These are phyloP conservation scores for Zygosaccharomyces sapae DNA, from an alignment of 1,139 yeast species.

Conservation along the genomic window DNA sequence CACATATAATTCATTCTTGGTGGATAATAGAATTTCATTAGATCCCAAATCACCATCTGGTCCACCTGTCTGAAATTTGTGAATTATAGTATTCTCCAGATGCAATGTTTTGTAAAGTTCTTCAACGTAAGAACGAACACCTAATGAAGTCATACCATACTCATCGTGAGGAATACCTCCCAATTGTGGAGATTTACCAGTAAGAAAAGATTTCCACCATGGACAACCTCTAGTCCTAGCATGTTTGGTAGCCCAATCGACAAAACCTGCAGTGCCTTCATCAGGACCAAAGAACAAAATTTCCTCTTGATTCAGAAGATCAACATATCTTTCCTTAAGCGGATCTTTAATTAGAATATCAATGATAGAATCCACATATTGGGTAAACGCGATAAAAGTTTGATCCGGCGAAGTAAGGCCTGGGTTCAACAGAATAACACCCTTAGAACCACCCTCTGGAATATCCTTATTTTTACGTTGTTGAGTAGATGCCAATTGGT, in stretches of 20 bases:
- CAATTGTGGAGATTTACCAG: conserved; percentile 86
- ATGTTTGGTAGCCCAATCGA: conserved; percentile 98
- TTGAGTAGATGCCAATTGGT: conserved; percentile 92
- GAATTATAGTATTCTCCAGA: conserved; percentile 56
- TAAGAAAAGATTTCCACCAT: conserved; percentile 98
- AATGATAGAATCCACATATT: conserved; percentile 85
- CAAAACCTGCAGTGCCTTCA: conserved; percentile 94
- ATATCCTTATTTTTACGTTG: conserved; percentile 97
- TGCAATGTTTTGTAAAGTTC: conserved; percentile 76
- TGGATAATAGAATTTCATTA: conserved; percentile 82
- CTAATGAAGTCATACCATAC: conserved; percentile 95
- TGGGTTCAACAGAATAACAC: conserved; percentile 83
- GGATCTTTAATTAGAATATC: conserved; percentile 80
- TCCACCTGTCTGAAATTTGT: conserved; percentile 95
- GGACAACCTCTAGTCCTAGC: conserved; percentile 93
- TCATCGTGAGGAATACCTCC: conserved; percentile 99
- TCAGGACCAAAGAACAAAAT: conserved; percentile 97
- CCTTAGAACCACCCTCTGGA: conserved; percentile 99
- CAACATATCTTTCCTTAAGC: conserved; percentile 80
- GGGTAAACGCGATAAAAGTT: conserved; percentile 83
- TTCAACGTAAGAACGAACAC: conserved; percentile 89
- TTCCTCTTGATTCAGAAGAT: conserved; percentile 77
- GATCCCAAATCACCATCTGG: conserved; percentile 99
- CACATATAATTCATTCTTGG: conserved; percentile 70
- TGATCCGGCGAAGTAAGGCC: conserved; percentile 71